Evolutionary conservation across 257 asterid genomes (phyloP), one percentile per base, ranked within the genome.

Genomic region (Coffea canephora): DNA sequence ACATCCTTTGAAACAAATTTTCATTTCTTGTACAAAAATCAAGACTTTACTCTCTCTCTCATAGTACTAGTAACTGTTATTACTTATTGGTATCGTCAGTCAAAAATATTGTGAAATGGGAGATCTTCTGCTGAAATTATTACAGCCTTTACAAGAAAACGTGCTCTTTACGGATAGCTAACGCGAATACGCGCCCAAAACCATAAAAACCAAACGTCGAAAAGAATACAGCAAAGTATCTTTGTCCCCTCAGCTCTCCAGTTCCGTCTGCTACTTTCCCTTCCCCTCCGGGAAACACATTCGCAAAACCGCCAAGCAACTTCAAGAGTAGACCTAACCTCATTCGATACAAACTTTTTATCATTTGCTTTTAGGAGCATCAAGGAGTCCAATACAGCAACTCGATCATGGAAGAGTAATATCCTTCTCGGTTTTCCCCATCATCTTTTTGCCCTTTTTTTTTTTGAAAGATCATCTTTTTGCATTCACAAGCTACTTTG

Each of bases 341-440:
- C 45, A 55, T 50, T 50, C 82, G 49, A 19, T 25, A 4, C 78
- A 25, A 52, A 27, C 36, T 21, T 39, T 49, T 36, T 49, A 57
- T 43, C 16, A 8, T 54, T 67, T 27, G 36, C 43, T 69, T 45
- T 27, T 5, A 23, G n/a, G 27, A 70, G 18, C 74, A 27, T 61
- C 77, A 15, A 72, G 66, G 34, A 77, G 34, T 41, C 21, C 45
- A 70, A 5, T 8, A 0, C 59, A 25, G 48, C 27, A 6, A 3
- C 25, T 57, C 52, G 43, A 34, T 81, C 64, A 82, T 85, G 86
- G 84, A 79, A 71, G 78, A 69, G 88, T 85, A 82, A 76, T 77
- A 69, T 79, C 73, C 15, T 48, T 31, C 34, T 31, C 34, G 34
- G 34, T 31, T 23, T 19, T 25, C 43, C 57, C 31, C 14, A 75